phyloP scores from a whole-genome alignment of 2,329 filamentous ascomycete genomes.

The Phyllosticta citrichinensis region DNA sequence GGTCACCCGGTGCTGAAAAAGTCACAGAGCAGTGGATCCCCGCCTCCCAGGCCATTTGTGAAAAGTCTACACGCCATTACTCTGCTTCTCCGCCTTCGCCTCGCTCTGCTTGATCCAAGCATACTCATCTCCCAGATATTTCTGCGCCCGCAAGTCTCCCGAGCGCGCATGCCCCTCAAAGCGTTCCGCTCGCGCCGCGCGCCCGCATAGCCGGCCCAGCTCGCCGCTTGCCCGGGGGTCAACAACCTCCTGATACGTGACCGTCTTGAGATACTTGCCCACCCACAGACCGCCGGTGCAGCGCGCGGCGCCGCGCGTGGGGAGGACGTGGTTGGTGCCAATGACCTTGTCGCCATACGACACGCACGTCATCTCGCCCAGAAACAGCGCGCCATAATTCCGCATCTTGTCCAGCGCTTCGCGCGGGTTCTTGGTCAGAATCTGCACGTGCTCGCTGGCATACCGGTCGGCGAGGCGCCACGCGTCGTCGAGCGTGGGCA shows the following conservation, averaged over 20 bases:
- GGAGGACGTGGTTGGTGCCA: slow-evolving; percentile 46
- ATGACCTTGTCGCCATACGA: slow-evolving; percentile 47
- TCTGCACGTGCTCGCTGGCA: slow-evolving; percentile 44
- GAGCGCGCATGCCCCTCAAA: slow-evolving; percentile 46
- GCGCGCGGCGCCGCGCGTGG: slow-evolving; percentile 37
- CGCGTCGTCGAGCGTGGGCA: slow-evolving; percentile 32
- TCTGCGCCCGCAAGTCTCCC: slow-evolving; percentile 38
- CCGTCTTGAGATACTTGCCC: slow-evolving; percentile 43
- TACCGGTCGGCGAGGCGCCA: slow-evolving; percentile 39
- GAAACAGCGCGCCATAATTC: slow-evolving; percentile 42
- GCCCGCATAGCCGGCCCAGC: slow-evolving; percentile 39
- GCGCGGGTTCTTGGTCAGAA: slow-evolving; percentile 37
- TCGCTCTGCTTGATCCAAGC: slow-evolving; percentile 28
- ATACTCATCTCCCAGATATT: slow-evolving; percentile 33
- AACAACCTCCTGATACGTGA: slow-evolving; percentile 44
- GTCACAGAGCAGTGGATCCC: no score
- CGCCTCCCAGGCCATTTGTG: no score
- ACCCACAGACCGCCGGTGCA: slow-evolving; percentile 47
- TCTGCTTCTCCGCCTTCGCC: no score
- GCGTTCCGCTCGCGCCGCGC: slow-evolving; percentile 40
- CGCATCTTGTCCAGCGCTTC: slow-evolving; percentile 43
- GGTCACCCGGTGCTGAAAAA: no score
- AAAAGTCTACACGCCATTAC: no score
- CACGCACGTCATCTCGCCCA: slow-evolving; percentile 44
- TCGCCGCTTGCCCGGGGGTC: slow-evolving; percentile 36